phyloP scores from a whole-genome alignment of 1,139 yeast species.

The Petasospora fabianii region DNA sequence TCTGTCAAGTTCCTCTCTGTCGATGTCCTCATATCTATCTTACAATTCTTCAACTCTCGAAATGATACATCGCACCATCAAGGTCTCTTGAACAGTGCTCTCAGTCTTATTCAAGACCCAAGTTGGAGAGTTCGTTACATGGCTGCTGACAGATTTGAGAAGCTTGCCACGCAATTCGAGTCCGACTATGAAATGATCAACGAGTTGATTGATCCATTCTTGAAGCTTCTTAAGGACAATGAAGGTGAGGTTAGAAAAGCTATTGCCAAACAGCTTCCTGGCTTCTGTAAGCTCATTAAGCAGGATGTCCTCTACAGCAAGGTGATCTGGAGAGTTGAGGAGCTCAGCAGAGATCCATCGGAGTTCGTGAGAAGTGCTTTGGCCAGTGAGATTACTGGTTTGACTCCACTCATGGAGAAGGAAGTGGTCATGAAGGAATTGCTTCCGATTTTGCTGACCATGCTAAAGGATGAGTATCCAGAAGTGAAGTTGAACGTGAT shows the following conservation, averaged over 20 bases:
- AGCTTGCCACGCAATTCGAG: conserved; percentile 64
- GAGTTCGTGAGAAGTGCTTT: conserved; percentile 92
- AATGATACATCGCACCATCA: conserved; percentile 56
- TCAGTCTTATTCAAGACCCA: conserved; percentile 77
- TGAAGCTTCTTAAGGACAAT: conserved; percentile 78
- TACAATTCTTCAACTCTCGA: conserved; percentile 57
- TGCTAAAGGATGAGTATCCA: conserved; percentile 96
- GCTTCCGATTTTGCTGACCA: conserved; percentile 83
- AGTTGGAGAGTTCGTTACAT: conserved; percentile 98
- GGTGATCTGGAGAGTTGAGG: conserved; percentile 80
- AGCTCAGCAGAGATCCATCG: conserved; percentile 83
- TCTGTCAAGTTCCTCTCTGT: conserved; percentile 89
- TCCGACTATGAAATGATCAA: conserved; percentile 45
- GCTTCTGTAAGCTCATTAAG: conserved; percentile 55
- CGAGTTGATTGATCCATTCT: conserved; percentile 53
- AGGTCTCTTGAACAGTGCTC: conserved; percentile 57
- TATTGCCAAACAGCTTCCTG: conserved; percentile 87
- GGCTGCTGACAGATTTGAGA: conserved; percentile 89
- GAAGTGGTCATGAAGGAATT: conserved; percentile 79
- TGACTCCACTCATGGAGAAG: conserved; percentile 84
- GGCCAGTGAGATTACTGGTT: conserved; percentile 81
- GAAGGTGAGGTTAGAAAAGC: conserved; percentile 98
- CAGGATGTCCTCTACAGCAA: conserved; percentile 58
- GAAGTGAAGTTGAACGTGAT: conserved; percentile 94
- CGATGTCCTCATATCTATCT: conserved; percentile 74